Evolutionary conservation across 768 basidiomycete genomes (phyloP).

Genomic region (Phaeolepiota aurea): DNA sequence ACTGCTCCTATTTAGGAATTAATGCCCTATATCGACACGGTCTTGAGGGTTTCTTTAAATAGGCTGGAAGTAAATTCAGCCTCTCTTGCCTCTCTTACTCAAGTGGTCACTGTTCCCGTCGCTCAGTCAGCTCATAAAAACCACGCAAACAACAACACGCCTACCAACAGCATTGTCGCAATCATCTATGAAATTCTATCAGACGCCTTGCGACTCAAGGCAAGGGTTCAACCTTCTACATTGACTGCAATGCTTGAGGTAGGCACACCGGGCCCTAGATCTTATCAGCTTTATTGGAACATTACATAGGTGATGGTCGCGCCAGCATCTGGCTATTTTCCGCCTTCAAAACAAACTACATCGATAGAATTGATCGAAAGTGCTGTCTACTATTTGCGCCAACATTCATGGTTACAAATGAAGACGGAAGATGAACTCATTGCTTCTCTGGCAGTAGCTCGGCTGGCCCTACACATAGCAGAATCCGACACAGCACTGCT

Average conservation of each 20-base stretch:
- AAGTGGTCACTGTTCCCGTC: slow-evolving; percentile 34
- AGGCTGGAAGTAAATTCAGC: slow-evolving; percentile 37
- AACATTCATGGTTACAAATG: slow-evolving; percentile 36
- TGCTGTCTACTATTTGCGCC: slow-evolving; percentile 45
- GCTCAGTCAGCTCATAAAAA: slow-evolving; percentile 27
- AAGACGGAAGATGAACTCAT: slow-evolving; percentile 44
- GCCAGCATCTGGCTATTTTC: slow-evolving; percentile 15
- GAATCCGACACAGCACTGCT: slow-evolving; percentile 34
- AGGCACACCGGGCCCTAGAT: slow-evolving; percentile 5
- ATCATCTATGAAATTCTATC: slow-evolving; percentile 42
- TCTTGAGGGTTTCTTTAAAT: slow-evolving; percentile 45
- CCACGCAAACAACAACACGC: slow-evolving; percentile 10
- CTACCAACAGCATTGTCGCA: slow-evolving; percentile 25
- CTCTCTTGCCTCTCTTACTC: slow-evolving; percentile 37
- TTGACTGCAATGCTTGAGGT: slow-evolving; percentile 50
- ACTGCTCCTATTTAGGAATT: slow-evolving; percentile 38
- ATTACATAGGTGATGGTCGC: slow-evolving; percentile 19
- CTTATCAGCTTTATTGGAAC: neutral
- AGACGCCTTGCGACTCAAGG: slow-evolving; percentile 47
- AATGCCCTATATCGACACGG: slow-evolving; percentile 45
- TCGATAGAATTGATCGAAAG: slow-evolving; percentile 37
- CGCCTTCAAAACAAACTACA: slow-evolving; percentile 22
- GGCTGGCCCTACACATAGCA: slow-evolving; percentile 41
- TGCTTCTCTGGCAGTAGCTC: slow-evolving; percentile 41
- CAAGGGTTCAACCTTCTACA: slow-evolving; percentile 38